Conservation (phyloP, 2,329 filamentous ascomycete genomes). For the Escovopsis weberi region DNA sequence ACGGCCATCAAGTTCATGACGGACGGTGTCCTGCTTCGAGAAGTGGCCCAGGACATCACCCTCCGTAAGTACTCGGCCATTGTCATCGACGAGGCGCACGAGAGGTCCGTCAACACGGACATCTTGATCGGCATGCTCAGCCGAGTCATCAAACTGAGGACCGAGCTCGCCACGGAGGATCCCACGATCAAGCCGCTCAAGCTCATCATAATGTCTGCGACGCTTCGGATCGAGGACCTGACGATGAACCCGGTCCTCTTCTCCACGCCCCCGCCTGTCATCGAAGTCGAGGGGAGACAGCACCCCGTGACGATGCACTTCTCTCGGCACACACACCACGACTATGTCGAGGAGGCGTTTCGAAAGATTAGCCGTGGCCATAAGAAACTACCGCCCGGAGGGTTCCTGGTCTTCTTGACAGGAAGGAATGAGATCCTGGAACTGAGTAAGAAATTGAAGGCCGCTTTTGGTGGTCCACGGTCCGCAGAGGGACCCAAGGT, state of each 20-base stretch:
- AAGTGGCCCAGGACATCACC: slow-evolving; percentile 79
- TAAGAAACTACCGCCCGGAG: slow-evolving; percentile 75
- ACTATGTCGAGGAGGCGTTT: slow-evolving; percentile 86
- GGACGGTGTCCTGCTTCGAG: slow-evolving; percentile 84
- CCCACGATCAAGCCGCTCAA: slow-evolving; percentile 65
- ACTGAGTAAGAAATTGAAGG: slow-evolving; percentile 65
- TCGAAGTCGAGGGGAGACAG: slow-evolving; percentile 84
- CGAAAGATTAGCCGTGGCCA: slow-evolving; percentile 79
- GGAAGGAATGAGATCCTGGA: slow-evolving; percentile 83
- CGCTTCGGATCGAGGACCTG: slow-evolving; percentile 78
- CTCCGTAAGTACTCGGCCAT: slow-evolving; percentile 84
- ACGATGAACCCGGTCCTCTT: slow-evolving; percentile 75
- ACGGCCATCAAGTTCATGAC: slow-evolving; percentile 99
- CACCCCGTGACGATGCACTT: slow-evolving; percentile 87
- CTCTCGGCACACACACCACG: slow-evolving; percentile 62
- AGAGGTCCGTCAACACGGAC: slow-evolving; percentile 93
- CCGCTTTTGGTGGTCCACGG: slow-evolving; percentile 45
- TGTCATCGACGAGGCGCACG: slow-evolving; percentile 92
- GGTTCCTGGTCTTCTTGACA: slow-evolving; percentile 87
- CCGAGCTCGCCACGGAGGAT: slow-evolving; percentile 59
- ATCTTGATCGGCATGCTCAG: slow-evolving; percentile 97
- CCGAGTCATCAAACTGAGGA: slow-evolving; percentile 72
- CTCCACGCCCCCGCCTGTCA: slow-evolving; percentile 59
- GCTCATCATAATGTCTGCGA: slow-evolving; percentile 96
- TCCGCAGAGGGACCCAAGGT: slow-evolving; percentile 50